Evolutionary conservation across 2,329 filamentous ascomycete genomes (phyloP).

Genomic region (Talaromyces sp.): DNA sequence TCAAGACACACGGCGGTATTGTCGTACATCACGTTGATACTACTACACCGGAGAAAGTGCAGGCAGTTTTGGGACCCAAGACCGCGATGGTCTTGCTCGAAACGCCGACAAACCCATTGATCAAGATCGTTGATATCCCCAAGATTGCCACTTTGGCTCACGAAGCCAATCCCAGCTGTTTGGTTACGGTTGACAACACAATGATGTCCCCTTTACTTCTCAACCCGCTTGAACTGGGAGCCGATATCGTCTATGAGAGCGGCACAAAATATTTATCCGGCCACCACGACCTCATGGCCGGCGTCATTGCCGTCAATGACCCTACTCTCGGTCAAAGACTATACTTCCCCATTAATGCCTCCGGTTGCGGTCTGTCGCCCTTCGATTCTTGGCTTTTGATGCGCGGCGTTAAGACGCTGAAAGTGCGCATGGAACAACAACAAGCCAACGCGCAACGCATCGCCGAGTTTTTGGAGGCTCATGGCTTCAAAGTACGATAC

Average conservation of each 20-base stretch:
- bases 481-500: slow-evolving; percentile 92
- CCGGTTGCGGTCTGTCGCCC: slow-evolving; percentile 87
- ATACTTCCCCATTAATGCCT: slow-evolving; percentile 96
- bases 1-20: slow-evolving; percentile 85
- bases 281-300: slow-evolving; percentile 98
- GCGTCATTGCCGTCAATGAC: slow-evolving; percentile 90
- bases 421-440: slow-evolving; percentile 98
- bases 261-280: slow-evolving; percentile 97
- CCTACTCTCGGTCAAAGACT: slow-evolving; percentile 77
- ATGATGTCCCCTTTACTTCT: slow-evolving; percentile 95
- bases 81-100: slow-evolving; percentile 95
- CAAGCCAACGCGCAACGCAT: slow-evolving; percentile 88
- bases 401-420: slow-evolving; percentile 91
- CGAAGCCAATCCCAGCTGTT: slow-evolving; percentile 68
- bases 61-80: slow-evolving; percentile 67
- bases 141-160: slow-evolving; percentile 75
- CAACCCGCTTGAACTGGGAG: slow-evolving; percentile 90
- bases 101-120: slow-evolving; percentile 94
- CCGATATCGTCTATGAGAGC: slow-evolving; percentile 95
- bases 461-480: slow-evolving; percentile 83
- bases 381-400: slow-evolving; percentile 96
- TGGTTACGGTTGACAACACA: slow-evolving; percentile 96
- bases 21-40: slow-evolving; percentile 96
- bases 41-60: slow-evolving; percentile 70
- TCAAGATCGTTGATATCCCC: slow-evolving; percentile 93